These are phyloP conservation scores for Aureobasidium melanogenum DNA, from an alignment of 2,329 filamentous ascomycete genomes.

Conservation along the genomic window DNA sequence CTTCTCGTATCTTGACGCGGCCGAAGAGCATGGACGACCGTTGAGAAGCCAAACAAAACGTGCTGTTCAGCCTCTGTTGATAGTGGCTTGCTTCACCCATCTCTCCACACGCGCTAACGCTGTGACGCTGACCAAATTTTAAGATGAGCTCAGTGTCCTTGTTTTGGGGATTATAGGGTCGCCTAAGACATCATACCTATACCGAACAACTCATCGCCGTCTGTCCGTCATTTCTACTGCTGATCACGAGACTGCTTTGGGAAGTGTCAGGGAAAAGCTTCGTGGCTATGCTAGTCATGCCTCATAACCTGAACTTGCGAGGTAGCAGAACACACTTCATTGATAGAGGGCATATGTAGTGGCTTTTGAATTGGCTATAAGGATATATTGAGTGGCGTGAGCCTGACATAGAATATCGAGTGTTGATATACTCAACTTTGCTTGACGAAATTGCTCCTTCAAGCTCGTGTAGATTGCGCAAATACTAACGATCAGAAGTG, in stretches of 20 bases:
- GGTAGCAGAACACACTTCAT: background rate
- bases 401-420: background rate
- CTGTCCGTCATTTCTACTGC: background rate
- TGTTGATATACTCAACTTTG: background rate
- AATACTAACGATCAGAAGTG: too few species aligned
- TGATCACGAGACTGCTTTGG: background rate
- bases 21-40: background rate
- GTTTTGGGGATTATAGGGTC: background rate
- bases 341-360: background rate
- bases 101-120: background rate
- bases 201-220: background rate
- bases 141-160: background rate
- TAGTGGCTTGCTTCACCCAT: constrained; percentile 3
- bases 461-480: background rate
- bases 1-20: background rate
- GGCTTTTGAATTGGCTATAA: background rate
- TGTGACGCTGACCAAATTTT: background rate
- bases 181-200: background rate
- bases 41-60: background rate
- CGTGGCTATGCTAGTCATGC: background rate
- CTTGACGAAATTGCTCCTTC: background rate
- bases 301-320: background rate
- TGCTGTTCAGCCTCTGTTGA: background rate
- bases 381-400: background rate
- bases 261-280: background rate